Evolutionary conservation across 2,329 filamentous ascomycete species (phyloP).

Genomic region (Elsinoe arachidis): DNA sequence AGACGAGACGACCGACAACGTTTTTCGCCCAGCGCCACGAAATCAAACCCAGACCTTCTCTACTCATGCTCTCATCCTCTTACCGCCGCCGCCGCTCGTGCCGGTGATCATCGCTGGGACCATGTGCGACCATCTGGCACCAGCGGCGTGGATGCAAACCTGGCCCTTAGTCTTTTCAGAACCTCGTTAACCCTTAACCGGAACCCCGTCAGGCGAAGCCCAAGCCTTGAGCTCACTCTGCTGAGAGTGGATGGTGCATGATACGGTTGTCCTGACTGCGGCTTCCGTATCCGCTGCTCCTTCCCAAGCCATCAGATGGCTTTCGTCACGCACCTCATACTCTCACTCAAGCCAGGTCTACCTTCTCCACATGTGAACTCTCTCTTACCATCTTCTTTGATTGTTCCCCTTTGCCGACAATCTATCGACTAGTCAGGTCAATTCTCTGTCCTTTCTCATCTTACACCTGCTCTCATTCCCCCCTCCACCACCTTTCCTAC

Average conservation of each 20-base stretch:
- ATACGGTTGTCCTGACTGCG: slow-evolving; percentile 12
- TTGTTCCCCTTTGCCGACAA: slow-evolving; percentile 6
- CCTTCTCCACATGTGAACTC: slow-evolving; percentile 9
- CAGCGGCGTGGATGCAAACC: slow-evolving; percentile 12
- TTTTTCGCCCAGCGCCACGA: slow-evolving; percentile 12
- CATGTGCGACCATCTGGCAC: too few species aligned
- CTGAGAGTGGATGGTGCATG: slow-evolving; percentile 4
- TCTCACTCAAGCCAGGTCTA: slow-evolving; percentile 3
- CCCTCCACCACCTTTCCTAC: slow-evolving; percentile 11
- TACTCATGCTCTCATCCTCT: slow-evolving; percentile 13
- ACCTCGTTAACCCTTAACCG: slow-evolving; percentile 10
- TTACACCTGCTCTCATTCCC: not conserved
- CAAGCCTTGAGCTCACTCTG: not conserved
- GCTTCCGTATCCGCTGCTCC: slow-evolving; percentile 11
- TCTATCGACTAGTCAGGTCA: slow-evolving; percentile 8
- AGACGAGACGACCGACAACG: slow-evolving; percentile 12
- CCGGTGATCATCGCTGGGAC: slow-evolving; percentile 9
- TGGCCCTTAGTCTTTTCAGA: slow-evolving; percentile 10
- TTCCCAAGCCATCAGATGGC: slow-evolving; percentile 12
- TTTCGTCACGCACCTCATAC: slow-evolving; percentile 7
- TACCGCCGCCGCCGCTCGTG: slow-evolving; percentile 13
- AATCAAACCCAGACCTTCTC: slow-evolving; percentile 5
- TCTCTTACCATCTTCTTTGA: slow-evolving; percentile 4
- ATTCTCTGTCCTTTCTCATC: slow-evolving; percentile 3
- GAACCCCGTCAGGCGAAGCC: slow-evolving; percentile 11